Percentiles rank a stretch among this genome's conserved stretches.
Evolutionary conservation across 257 asterid species (phyloP).

Genomic region (Gardenia jasminoides): DNA sequence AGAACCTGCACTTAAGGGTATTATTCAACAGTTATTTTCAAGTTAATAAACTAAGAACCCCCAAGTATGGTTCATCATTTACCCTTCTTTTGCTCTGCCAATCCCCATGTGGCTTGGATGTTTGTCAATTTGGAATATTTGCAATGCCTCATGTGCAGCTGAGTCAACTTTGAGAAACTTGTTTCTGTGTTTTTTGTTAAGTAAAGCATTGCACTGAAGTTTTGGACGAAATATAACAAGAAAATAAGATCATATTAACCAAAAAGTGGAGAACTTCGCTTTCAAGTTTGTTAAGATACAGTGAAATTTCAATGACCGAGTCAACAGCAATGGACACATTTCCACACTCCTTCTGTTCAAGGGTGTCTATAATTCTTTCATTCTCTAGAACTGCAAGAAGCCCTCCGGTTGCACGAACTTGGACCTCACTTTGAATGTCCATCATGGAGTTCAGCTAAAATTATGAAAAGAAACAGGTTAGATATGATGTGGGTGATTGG

Average conservation of each 20-base stretch:
- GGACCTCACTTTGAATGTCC: conserved; percentile 85
- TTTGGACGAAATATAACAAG: not conserved
- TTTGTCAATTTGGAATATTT: conserved; percentile 90
- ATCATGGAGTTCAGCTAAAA: conserved; percentile 92
- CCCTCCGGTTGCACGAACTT: conserved; percentile 97
- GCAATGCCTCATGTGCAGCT: conserved; percentile 87
- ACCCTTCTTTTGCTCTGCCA: conserved; percentile 99
- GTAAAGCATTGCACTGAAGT: conserved; percentile 30
- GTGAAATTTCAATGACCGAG: conserved; percentile 67
- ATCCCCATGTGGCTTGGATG: conserved; percentile 99
- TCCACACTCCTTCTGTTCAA: conserved; percentile 69
- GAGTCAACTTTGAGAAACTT: conserved; percentile 94
- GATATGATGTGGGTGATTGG: not conserved
- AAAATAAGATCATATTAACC: conserved; percentile 20
- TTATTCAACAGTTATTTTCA: conserved; percentile 27
- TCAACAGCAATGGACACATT: conserved; percentile 73
- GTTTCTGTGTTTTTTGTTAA: conserved; percentile 60
- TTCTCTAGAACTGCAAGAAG: conserved; percentile 93
- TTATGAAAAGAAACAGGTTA: conserved; percentile 8
- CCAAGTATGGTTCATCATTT: conserved; percentile 25
- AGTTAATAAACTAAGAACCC: not conserved
- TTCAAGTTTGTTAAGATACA: conserved; percentile 58
- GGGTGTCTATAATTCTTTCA: conserved; percentile 79
- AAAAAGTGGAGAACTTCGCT: conserved; percentile 3
- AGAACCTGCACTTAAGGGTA: conserved; percentile 65